Evolutionary conservation across 2,329 filamentous ascomycete genomes (phyloP), one percentile per base, ranked within the genome.

Genomic region (Stagonosporopsis vannaccii): DNA sequence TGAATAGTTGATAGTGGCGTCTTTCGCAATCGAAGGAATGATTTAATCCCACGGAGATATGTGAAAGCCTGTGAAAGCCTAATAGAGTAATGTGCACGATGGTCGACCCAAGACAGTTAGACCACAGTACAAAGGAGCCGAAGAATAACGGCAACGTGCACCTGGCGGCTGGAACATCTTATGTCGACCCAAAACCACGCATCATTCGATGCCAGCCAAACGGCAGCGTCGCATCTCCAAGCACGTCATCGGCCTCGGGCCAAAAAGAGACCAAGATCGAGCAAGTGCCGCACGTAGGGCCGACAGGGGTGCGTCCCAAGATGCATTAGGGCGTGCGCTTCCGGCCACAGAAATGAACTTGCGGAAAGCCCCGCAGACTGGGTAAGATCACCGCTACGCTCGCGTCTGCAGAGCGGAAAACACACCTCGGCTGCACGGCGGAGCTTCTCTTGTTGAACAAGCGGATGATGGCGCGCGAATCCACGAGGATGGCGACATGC

Each of bases 401-500:
- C 26, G 25, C 35, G 13, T 26, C 32, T 49, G 39, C 39, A 55
- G 12, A 42, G 35, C 42, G 47, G 47, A 39, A 47, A 51, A 48
- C 32, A 48, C 52, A 49, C 58, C 55, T 56, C 59, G 57, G 50
- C 41, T 37, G 4, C 17, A 43, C 63, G 65, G 63, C 32, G 36
- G 33, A 46, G 55, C 52, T 65, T 20, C 63, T 61, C 40, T 51
- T 50, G 58, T 62, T 33, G 56, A 56, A 32, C 45, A 63, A 61
- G 59, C 41, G 51, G 37, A 20, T 17, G 44, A 65, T 65, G 44
- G 49, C 63, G 63, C 55, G 30, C 19, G 28, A 39, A 52, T 42
- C 44, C 44, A 51, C 33, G 35, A 22, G 35, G 54, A 70, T 69
- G 63, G 67, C 68, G 68, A 61, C 60, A 69, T 70, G 28, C 13